Evolutionary conservation across 768 basidiomycete genomes (phyloP).

Genomic region (Hydnomerulius pinastri): DNA sequence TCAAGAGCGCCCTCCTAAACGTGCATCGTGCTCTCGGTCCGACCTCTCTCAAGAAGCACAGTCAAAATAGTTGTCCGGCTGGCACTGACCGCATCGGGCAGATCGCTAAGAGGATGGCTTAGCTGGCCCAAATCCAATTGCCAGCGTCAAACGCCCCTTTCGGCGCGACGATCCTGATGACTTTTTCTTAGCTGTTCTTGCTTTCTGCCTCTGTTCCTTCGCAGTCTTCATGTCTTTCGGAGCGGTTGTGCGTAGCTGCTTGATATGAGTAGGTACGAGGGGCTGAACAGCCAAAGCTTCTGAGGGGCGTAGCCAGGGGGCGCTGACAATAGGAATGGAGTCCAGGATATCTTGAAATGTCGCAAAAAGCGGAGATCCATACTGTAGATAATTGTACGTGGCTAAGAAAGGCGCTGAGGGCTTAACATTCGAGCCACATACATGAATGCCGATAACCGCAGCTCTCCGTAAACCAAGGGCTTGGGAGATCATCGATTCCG

Average conservation of each 20-base stretch:
- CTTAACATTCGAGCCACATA: slow-evolving; percentile 36
- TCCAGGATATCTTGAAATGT: slow-evolving; percentile 43
- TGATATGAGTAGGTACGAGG: slow-evolving; percentile 74
- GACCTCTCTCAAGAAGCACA: too few species aligned
- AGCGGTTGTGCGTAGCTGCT: slow-evolving; percentile 75
- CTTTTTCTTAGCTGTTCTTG: slow-evolving; percentile 47
- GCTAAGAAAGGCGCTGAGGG: slow-evolving; percentile 7
- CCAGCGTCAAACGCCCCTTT: slow-evolving; percentile 24
- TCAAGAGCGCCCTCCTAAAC: too few species aligned
- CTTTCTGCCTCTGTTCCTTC: slow-evolving; percentile 56
- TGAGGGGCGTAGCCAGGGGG: slow-evolving; percentile 59
- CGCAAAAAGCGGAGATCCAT: slow-evolving; percentile 40
- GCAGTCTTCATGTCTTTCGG: slow-evolving; percentile 78
- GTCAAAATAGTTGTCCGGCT: too few species aligned
- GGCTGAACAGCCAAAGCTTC: slow-evolving; percentile 14
- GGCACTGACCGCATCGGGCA: too few species aligned
- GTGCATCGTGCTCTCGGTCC: too few species aligned
- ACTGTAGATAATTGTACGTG: slow-evolving; percentile 30
- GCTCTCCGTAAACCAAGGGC: slow-evolving; percentile 67
- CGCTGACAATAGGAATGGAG: slow-evolving; percentile 55
- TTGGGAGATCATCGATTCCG: slow-evolving; percentile 61
- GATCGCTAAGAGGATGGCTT: neutral
- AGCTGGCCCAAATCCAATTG: slow-evolving; percentile 1
- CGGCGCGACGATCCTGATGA: slow-evolving; percentile 12
- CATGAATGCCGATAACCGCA: slow-evolving; percentile 67